Evolutionary conservation across 805 yeast genomes (phyloP).

Genomic region (Candida anglica): DNA sequence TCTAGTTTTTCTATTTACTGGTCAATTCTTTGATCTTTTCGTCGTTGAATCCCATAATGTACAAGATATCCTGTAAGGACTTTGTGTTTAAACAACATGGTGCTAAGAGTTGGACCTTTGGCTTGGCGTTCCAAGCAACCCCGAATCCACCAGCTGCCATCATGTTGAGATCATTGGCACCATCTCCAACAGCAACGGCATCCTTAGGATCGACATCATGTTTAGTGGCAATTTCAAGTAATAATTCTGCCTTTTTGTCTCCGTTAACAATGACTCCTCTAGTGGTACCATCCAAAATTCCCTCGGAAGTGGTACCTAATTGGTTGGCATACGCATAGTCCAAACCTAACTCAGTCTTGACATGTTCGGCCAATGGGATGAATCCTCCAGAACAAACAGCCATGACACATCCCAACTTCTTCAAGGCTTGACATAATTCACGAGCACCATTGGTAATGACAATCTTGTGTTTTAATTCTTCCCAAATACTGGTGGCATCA

Average conservation of each 20-base stretch:
- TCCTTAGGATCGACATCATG: constrained; percentile 47
- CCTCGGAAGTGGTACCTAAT: constrained; percentile 41
- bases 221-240: constrained; percentile 55
- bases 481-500: constrained; percentile 68
- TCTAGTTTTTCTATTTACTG: constrained; percentile 5
- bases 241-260: constrained; percentile 68
- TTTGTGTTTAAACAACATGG: constrained; percentile 76
- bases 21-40: constrained; percentile 40
- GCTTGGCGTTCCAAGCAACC: constrained; percentile 96
- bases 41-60: constrained; percentile 72
- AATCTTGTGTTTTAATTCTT: constrained; percentile 66
- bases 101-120: constrained; percentile 79
- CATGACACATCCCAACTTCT: constrained; percentile 56
- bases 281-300: constrained; percentile 69
- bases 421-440: constrained; percentile 63
- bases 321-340: constrained; percentile 90
- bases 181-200: constrained; percentile 91
- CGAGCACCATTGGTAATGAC: constrained; percentile 81
- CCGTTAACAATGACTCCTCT: constrained; percentile 86
- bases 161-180: constrained; percentile 93
- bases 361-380: constrained; percentile 76
- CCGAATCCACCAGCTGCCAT: constrained; percentile 92
- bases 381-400: constrained; percentile 97
- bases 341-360: constrained; percentile 61
- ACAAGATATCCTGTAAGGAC: constrained; percentile 71